Evolutionary conservation across 805 yeast species (phyloP).

Genomic region (Zygotorulaspora chibaensis): DNA sequence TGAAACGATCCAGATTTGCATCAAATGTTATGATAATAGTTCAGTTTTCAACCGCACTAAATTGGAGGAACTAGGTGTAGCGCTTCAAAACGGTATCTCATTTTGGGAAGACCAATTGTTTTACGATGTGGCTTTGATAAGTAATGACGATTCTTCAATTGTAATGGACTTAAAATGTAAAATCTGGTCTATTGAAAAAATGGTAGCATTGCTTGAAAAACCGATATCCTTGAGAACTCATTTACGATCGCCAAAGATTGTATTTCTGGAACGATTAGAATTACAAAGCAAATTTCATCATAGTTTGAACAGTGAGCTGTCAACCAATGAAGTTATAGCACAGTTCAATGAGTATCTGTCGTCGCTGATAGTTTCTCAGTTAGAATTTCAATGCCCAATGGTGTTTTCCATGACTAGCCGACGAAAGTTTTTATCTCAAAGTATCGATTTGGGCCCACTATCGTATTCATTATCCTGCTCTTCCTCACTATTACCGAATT

Average conservation of each 20-base stretch:
- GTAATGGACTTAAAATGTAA: conserved; percentile 11
- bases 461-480: conserved; percentile 27
- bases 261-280: conserved; percentile 4
- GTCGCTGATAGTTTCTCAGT: conserved; percentile 31
- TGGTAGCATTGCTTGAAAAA: conserved; percentile 11
- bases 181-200: conserved; percentile 15
- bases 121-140: conserved; percentile 1
- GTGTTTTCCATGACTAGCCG: conserved; percentile 30
- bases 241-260: conserved; percentile 6
- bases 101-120: conserved; percentile 13
- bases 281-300: conserved; percentile 4
- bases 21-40: conserved; percentile 2
- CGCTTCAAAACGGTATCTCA: background rate
- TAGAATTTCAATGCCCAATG: conserved; percentile 36
- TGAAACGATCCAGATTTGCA: conserved; percentile 2
- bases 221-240: conserved; percentile 13
- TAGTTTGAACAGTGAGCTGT: background rate
- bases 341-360: conserved; percentile 27
- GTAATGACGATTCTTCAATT: background rate
- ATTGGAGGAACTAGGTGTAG: background rate
- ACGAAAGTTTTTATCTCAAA: conserved; percentile 20
- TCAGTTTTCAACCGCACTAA: background rate
- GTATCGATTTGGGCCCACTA: conserved; percentile 23
- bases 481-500: conserved; percentile 22
- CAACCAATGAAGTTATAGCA: conserved; percentile 1